Evolutionary conservation across 2,329 filamentous ascomycete genomes (phyloP).

Genomic region (Reticulascus tulasneorum): DNA sequence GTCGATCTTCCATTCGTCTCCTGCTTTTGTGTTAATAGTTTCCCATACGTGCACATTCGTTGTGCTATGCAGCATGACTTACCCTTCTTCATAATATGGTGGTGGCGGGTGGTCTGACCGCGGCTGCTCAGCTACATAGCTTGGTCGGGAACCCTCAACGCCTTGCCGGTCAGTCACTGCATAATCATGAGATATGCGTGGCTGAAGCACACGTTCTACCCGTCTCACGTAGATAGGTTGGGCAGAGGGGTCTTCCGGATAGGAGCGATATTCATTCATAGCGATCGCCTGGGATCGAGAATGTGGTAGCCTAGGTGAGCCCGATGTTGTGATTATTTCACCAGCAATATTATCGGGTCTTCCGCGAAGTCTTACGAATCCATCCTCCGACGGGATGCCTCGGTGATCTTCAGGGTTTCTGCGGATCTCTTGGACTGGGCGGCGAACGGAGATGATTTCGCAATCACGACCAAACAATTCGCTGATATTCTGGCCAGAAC

Average conservation of each 20-base stretch:
- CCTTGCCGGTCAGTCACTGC: no score
- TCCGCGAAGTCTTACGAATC: conserved; percentile 10
- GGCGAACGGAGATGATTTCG: conserved; percentile 12
- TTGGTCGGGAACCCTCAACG: no score
- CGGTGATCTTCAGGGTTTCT: background rate
- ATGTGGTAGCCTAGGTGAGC: background rate
- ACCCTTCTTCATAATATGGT: no score
- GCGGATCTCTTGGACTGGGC: conserved; percentile 5
- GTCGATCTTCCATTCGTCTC: no score
- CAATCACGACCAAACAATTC: conserved; percentile 10
- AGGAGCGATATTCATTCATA: background rate
- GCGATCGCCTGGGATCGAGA: background rate
- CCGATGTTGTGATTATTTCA: no score
- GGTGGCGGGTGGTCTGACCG: no score
- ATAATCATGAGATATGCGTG: no score
- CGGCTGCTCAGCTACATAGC: no score
- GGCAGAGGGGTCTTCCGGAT: background rate
- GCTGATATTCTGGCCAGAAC: conserved; percentile 29
- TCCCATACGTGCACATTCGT: no score
- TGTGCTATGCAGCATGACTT: no score
- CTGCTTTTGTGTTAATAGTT: no score
- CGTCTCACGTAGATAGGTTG: conserved; percentile 9
- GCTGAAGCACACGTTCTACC: background rate
- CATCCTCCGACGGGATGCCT: conserved; percentile 3
- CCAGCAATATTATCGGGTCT: background rate